phyloP scores from a whole-genome alignment of 257 asterid genomes.

The Paulownia fortunei region DNA sequence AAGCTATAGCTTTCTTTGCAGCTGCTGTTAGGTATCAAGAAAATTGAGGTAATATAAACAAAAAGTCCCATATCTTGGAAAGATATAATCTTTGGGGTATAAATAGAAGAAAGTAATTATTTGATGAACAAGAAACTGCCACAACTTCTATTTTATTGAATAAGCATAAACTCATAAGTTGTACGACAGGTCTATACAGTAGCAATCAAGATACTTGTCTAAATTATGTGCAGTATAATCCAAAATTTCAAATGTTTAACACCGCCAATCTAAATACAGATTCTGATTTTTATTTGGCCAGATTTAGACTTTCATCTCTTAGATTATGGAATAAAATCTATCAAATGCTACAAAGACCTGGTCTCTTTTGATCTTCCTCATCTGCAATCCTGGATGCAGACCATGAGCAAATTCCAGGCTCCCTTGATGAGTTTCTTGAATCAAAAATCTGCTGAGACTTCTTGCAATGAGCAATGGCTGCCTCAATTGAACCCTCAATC shows the following conservation, averaged over 20 bases:
- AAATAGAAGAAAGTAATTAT: background rate
- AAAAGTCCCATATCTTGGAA: background rate
- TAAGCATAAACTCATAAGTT: background rate
- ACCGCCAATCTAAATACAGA: background rate
- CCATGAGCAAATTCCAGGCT: conserved; percentile 32
- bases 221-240: conserved; percentile 24
- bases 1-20: too few species aligned
- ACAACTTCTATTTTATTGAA: conserved; percentile 20
- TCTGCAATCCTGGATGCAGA: conserved; percentile 36
- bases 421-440: conserved; percentile 38
- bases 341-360: conserved; percentile 39
- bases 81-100: background rate
- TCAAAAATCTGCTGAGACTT: conserved; percentile 52
- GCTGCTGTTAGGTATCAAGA: too few species aligned
- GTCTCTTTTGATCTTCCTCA: too few species aligned
- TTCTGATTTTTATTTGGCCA: background rate
- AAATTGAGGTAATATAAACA: background rate
- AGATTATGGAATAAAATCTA: background rate
- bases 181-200: conserved; percentile 13
- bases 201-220: background rate
- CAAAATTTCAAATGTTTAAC: conserved; percentile 14
- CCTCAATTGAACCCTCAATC: conserved; percentile 74
- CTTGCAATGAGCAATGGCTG: conserved; percentile 93
- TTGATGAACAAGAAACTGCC: conserved; percentile 18
- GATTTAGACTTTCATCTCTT: background rate